Evolutionary conservation across 1,284 basidiomycete species (phyloP).

Genomic region (Puccinia horiana): DNA sequence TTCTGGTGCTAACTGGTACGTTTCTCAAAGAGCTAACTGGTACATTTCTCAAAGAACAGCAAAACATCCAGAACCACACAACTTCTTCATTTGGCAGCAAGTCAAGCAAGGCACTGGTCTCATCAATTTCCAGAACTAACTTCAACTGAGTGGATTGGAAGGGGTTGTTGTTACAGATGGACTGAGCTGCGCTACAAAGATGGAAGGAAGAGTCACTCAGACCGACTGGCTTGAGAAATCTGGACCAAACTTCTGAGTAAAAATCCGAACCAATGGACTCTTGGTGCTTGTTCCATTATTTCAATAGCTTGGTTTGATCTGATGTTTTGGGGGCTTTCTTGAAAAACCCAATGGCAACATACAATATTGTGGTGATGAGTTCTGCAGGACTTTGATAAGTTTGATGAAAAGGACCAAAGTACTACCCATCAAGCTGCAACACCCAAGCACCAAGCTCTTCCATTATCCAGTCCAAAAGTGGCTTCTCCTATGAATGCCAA

Average conservation of each 20-base stretch:
- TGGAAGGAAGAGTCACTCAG: not conserved
- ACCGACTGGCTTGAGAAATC: not conserved
- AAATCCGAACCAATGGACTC: not conserved
- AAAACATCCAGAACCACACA: not conserved
- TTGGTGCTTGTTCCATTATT: conserved; percentile 7
- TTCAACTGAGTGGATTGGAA: not conserved
- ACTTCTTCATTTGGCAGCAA: not conserved
- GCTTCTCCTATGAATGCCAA: too few species aligned
- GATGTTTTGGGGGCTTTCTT: not conserved
- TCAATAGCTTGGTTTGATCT: not conserved
- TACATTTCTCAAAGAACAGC: not conserved
- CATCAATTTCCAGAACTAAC: not conserved
- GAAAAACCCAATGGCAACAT: not conserved
- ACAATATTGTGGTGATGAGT: not conserved
- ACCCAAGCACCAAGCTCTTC: too few species aligned
- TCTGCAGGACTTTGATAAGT: too few species aligned
- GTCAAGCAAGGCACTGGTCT: not conserved
- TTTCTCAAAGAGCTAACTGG: not conserved
- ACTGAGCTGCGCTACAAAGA: conserved; percentile 8
- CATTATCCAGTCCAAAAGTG: too few species aligned
- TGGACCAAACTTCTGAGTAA: not conserved
- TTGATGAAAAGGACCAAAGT: too few species aligned
- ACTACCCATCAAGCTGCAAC: too few species aligned
- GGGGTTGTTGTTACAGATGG: not conserved
- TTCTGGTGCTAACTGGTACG: not conserved